Evolutionary conservation across 495 filamentous ascomycete species (phyloP), one percentile per base, ranked within the genome.

Genomic region (Talaromyces borbonicus): DNA sequence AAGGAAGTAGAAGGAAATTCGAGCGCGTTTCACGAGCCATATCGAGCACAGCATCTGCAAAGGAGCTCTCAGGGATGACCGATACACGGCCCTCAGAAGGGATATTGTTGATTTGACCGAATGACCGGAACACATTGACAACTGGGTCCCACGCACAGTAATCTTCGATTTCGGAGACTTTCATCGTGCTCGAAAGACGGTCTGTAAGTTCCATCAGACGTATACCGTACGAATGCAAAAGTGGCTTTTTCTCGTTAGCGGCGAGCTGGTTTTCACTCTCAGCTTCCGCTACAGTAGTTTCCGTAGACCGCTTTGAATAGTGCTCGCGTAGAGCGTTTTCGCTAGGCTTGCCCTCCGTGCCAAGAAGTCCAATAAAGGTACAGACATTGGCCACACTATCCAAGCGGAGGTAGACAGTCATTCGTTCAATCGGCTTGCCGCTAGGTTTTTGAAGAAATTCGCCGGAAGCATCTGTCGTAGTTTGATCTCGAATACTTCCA

Each of bases 121-220:
- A 88, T 0, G 88, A 86, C 16, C 83, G 76, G 71, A 96, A 95
- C 8, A 86, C 85, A 57, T 95, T 95, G 22, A 96, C 78, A 0
- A 96, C 86, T 4, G 92, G 88, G 53, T 98, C 92, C 63, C 77
- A 77, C 4, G 79, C 66, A 8, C 79, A 77, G 50, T 83, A 80
- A 15, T 89, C 86, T 8, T 90, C 87, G 31, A 79, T 69, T 49
- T 92, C 87, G 0, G 87, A 81, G 5, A 94, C 86, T 54, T 88
- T 84, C 92, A 98, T 98, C 44, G 95, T 89, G 15, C 89, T 85
- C 5, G 92, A 96, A 25, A 84, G 81, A 72, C 92, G 88, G 49
- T 98, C 89, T 0, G 87, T 92, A 18, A 97, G 78, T 56, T 93
- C 87, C 31, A 96, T 63, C 40, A 98, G 69, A 2, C 90, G 84